Evolutionary conservation across 2,329 filamentous ascomycete genomes (phyloP), one percentile per base, ranked within the genome.

Genomic region (Calonectria leucothoes): DNA sequence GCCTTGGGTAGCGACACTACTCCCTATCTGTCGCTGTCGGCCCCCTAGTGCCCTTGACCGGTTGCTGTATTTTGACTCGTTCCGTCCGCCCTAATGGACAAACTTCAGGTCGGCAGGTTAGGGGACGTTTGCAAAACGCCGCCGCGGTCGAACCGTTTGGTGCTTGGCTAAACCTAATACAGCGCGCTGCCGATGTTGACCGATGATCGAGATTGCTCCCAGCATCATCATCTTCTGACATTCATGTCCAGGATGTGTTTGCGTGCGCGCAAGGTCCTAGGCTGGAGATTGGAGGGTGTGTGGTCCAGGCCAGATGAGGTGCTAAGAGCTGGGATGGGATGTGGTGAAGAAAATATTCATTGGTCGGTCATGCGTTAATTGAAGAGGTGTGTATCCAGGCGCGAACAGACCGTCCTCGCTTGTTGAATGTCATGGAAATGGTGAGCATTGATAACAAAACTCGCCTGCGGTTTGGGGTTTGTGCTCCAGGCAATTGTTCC

Each of bases 381-480:
- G 59, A 48, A 23, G 59, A 64, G 59, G 59, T 48, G 59, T 64
- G 59, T 64, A 48, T 45, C 37, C 59, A 64, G 10, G 25, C 27
- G 39, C 59, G 59, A 48, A 64, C 59, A 64, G 59, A 64, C 59
- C 59, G 59, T 33, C 59, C 59, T 64, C 59, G 59, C 27, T 64
- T 64, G 59, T 33, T 45, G 39, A 64, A 48, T 64, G 37, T 64
- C 37, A 64, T 33, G 39, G 25, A 48, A 64, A 64, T 48, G 27
- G 37, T 39, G 27, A 45, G 59, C 27, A 64, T 64, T 48, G 59
- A 64, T 64, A 64, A 64, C 59, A 45, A 48, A 64, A 35, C 33
- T 39, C 55, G 55, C 35, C 55, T 61, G 55, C 55, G 23, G 55
- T 61, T 61, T 61, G 55, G 35, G 55, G 55, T 61, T 61, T 61